Conservation (phyloP, 306 rosid genomes). For the Trifolium dubium region DNA sequence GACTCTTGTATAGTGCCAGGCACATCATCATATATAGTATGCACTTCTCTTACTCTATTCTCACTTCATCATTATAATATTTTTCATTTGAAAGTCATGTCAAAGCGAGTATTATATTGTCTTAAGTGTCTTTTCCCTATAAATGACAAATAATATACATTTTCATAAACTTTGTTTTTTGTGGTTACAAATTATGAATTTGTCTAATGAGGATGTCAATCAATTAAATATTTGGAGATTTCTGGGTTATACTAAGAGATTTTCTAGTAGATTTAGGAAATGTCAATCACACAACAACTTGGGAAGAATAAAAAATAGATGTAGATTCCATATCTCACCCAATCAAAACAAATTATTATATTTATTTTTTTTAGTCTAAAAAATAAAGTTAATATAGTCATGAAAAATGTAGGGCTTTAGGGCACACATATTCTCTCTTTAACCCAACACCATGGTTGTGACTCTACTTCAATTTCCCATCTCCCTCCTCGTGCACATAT, state of each 20-base stretch:
- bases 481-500: constrained; percentile 48
- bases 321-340: constrained; percentile 40
- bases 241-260: not conserved
- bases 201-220: not conserved
- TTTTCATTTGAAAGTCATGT: not conserved
- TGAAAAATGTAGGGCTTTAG: constrained; percentile 49
- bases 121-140: not conserved
- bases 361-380: too few species aligned
- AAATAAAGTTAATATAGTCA: constrained; percentile 4
- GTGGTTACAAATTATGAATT: constrained; percentile 11
- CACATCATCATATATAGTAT: not conserved
- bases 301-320: constrained; percentile 15
- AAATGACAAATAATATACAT: not conserved
- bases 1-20: not conserved
- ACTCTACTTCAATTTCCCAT: constrained; percentile 43
- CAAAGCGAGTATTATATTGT: not conserved
- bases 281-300: constrained; percentile 20
- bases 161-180: not conserved
- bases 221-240: constrained; percentile 15
- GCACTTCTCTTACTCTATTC: too few species aligned
- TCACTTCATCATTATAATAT: not conserved
- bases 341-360: constrained; percentile 30
- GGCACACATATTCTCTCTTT: constrained; percentile 51
- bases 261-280: constrained; percentile 30
- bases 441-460: constrained; percentile 52